Percentiles rank a stretch among this genome's conserved stretches.
Evolutionary conservation across 169 alveolate species (phyloP).

Genomic region (Besnoitia besnoiti): DNA sequence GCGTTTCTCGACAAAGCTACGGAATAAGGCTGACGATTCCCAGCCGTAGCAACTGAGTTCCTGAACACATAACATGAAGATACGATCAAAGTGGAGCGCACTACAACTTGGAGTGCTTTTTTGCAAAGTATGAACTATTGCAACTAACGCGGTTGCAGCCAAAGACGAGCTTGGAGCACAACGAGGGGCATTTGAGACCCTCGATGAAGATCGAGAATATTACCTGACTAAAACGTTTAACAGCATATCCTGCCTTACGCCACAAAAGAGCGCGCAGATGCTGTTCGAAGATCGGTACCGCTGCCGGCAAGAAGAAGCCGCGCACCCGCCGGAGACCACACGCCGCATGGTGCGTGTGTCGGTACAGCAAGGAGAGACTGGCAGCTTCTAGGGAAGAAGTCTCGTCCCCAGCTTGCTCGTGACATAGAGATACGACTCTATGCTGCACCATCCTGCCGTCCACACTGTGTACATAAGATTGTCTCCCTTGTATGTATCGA

Average conservation of each 20-base stretch:
- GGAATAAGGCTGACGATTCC: not conserved
- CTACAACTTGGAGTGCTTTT: not conserved
- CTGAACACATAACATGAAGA: not conserved
- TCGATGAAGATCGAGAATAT: not conserved
- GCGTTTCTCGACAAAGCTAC: not conserved
- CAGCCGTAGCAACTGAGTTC: not conserved
- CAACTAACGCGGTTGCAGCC: too few species aligned
- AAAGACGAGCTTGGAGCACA: too few species aligned
- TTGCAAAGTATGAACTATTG: too few species aligned
- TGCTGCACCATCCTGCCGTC: not conserved
- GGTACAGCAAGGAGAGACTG: not conserved
- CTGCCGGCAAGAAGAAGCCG: not conserved
- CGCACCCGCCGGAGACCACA: not conserved
- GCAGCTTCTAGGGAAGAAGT: not conserved
- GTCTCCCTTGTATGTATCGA: not conserved
- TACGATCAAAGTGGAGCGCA: not conserved
- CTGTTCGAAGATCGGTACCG: not conserved
- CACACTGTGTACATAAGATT: not conserved
- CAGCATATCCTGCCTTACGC: not conserved
- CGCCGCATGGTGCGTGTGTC: slow-evolving; percentile 7
- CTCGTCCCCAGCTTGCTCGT: not conserved
- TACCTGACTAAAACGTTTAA: not conserved
- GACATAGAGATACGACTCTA: not conserved
- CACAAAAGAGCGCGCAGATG: not conserved
- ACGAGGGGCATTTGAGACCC: too few species aligned